Evolutionary conservation across 1,139 yeast species (phyloP), one percentile per base, ranked within the genome.

Genomic region (Wickerhamomyces sp.): DNA sequence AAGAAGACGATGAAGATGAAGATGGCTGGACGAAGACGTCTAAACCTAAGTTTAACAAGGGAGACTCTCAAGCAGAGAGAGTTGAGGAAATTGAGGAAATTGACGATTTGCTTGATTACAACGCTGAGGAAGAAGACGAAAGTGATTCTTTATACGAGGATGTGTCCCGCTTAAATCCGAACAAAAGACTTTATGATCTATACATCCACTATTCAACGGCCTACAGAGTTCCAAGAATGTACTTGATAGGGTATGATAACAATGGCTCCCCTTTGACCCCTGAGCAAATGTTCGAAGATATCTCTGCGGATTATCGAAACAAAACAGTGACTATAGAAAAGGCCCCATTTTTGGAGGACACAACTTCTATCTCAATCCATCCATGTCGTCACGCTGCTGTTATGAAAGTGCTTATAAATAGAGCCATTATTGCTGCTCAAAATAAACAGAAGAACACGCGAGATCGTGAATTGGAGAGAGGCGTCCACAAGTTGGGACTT

Each of bases 371-470:
- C 7, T 86, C 95, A 8, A 89, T 91, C 35, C 99, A 91, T 56
- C 99, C 99, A 2, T 91, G 99, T 58, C 80, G 82, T 46, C 99
- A 91, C 57, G 88, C 97, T 5, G 78, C 84, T 28, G 98, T 91
- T 16, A 91, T 91, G 98, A 79, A 78, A 50, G 83, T 87, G 26
- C 66, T 91, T 44, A 77, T 91, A 72, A 83, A 78, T 33, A 67
- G 78, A 36, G 79, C 84, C 5, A 68, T 72, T n/a, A 52, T 59
- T 6, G 71, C 71, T 5, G 64, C 62, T 38, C 58, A 74, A 61
- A 52, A 67, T 55, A 51, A 61, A 41, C 54, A 46, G 10, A 38
- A 47, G 13, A n/a, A n/a, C n/a, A n/a, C n/a, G n/a, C n/a, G n/a
- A n/a, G n/a, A n/a, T n/a, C n/a, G n/a, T n/a, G 55, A 54, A 4